Evolutionary conservation across 176 grass and related monocot genomes (phyloP).

Genomic region (Sorghum bicolor): DNA sequence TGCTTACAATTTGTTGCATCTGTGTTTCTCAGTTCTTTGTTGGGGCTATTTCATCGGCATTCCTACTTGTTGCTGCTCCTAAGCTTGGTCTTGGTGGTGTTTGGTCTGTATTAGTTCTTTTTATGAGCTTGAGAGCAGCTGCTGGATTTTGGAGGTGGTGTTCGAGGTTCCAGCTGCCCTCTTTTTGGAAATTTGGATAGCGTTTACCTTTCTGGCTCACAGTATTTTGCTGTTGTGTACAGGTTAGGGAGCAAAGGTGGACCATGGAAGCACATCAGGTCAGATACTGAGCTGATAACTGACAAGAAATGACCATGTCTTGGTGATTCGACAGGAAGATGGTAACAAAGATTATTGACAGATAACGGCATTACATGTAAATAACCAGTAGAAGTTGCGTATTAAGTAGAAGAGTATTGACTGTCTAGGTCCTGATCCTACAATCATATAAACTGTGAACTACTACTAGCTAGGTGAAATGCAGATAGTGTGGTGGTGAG

Average conservation of each 20-base stretch:
- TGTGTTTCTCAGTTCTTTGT: slow-evolving; percentile 45
- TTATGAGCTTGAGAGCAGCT: slow-evolving; percentile 72
- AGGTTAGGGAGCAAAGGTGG: slow-evolving; percentile 65
- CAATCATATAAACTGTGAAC: no score
- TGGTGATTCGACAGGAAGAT: background rate
- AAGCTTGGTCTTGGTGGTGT: slow-evolving; percentile 72
- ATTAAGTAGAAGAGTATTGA: no score
- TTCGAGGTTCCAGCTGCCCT: no score
- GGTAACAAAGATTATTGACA: background rate
- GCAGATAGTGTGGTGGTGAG: no score
- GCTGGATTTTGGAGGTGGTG: background rate
- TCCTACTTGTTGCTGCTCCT: slow-evolving; percentile 56
- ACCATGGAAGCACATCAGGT: slow-evolving; percentile 49
- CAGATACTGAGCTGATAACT: slow-evolving; percentile 27
- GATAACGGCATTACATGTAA: background rate
- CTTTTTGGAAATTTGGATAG: background rate
- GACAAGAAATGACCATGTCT: background rate
- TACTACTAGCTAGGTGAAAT: no score
- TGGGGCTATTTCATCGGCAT: slow-evolving; percentile 53
- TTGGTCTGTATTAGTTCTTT: slow-evolving; percentile 70
- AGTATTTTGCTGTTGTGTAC: slow-evolving; percentile 3
- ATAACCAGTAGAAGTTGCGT: background rate
- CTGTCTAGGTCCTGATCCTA: no score
- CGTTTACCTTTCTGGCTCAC: background rate
- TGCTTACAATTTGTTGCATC: background rate